These are phyloP conservation scores for Candida caryicola DNA, from an alignment of 805 yeast species.

Conservation along the genomic window DNA sequence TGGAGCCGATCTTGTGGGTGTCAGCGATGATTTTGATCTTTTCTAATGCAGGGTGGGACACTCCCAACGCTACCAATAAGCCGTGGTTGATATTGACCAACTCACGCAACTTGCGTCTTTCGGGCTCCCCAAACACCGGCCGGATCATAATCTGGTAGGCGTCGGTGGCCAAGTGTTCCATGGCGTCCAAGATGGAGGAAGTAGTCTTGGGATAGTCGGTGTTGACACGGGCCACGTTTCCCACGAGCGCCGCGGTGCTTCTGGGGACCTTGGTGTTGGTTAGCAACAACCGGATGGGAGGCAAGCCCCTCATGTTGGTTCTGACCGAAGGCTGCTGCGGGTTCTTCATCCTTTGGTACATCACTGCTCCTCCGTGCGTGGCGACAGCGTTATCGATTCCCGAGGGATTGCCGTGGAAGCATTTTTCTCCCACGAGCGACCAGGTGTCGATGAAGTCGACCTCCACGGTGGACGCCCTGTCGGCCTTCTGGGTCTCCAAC, in stretches of 20 bases:
- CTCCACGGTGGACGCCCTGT: slow-evolving; percentile 35
- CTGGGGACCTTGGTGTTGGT: slow-evolving; percentile 88
- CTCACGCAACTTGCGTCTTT: slow-evolving; percentile 44
- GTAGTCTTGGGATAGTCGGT: slow-evolving; percentile 53
- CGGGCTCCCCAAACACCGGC: slow-evolving; percentile 46
- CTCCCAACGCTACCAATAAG: slow-evolving; percentile 78
- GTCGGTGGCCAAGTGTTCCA: slow-evolving; percentile 68
- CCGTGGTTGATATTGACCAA: slow-evolving; percentile 86
- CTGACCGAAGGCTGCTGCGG: slow-evolving; percentile 58
- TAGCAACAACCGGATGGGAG: slow-evolving; percentile 67
- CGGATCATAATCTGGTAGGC: slow-evolving; percentile 65
- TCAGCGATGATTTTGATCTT: slow-evolving; percentile 66
- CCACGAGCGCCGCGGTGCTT: slow-evolving; percentile 80
- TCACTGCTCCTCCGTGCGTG: slow-evolving; percentile 92
- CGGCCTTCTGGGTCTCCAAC: slow-evolving; percentile 29
- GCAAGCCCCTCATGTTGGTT: slow-evolving; percentile 68
- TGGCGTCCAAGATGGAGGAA: slow-evolving; percentile 64
- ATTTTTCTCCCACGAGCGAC: slow-evolving; percentile 92
- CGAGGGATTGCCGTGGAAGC: slow-evolving; percentile 94
- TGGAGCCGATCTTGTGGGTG: slow-evolving; percentile 66
- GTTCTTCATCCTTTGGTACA: slow-evolving; percentile 65
- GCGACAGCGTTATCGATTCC: slow-evolving; percentile 98
- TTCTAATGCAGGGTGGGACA: slow-evolving; percentile 90
- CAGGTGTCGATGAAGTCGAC: slow-evolving; percentile 71
- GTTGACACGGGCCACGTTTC: slow-evolving; percentile 61